Base-by-base conservation (phyloP, 371 early-diverging fungal species). In the Zopfochytrium polystomum region DNA sequence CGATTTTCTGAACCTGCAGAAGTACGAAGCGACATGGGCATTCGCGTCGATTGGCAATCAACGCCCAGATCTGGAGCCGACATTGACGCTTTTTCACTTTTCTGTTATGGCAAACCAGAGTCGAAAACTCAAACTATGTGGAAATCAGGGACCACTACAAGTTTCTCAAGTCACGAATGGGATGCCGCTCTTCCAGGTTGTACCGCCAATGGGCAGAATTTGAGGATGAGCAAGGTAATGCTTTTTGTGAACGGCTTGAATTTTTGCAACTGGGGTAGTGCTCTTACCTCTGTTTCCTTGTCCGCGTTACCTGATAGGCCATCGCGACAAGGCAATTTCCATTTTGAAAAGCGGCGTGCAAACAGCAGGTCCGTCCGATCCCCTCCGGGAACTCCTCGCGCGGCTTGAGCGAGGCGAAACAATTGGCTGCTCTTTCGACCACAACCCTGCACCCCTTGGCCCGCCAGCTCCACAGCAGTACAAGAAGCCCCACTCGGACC, bases 151-250 rank as follows among this genome's bases (percentile, higher is more conserved):
- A 74, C 55, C 60, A 58, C 52, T 71, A 57, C 69, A 74, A 70
- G 49, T 60, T 31, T 35, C 58, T 74, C 7, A 55, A 67, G 18
- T 47, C 63, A 5, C 20, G 70, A 22, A 38, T 65, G 6, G 74
- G 71, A n/a, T 44, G 58, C 1, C 18, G 50, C 15, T 57, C 56
- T 11, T 66, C 68, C 27, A 46, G 43, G 33, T 50, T 70, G 9
- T 69, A 58, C 48, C n/a, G 56, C 6, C 57, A 70, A 13, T 74
- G 71, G 70, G 74, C 74, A 1, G 47, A 52, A 15, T 74, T 74
- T 42, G 74, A 74, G 54, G n/a, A 15, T 1, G 26, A 22, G 7
- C 38, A 44, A 23, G 74, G 74, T 70, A 47, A 26, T 43, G 22
- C 63, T n/a, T n/a, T n/a, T n/a, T n/a, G n/a, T n/a, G n/a, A n/a